Base-by-base conservation (phyloP, 108 stramenopile species). In the Cyclotella baltica region DNA sequence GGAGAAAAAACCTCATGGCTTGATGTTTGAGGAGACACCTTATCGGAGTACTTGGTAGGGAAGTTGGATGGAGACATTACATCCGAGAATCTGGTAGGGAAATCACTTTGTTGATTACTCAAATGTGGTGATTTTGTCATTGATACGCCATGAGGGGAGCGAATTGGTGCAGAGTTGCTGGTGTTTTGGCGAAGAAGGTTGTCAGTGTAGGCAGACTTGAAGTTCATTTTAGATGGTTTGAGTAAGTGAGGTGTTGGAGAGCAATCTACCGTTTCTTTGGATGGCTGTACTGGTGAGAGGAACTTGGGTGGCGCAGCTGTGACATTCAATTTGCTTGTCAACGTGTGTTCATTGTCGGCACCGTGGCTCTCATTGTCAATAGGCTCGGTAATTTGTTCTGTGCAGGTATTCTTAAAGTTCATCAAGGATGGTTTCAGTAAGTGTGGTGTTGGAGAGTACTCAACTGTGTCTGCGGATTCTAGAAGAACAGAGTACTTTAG, bases 61-160 rank as follows among this genome's bases (percentile, higher is more conserved):
- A 61, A 61, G 18, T 16, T 31, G 34, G 30, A 19, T 4, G 11
- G 51, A 10, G 51, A 52, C n/a, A n/a, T 10, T n/a, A 52, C 51
- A 15, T 61, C 31, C 13, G 59, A 61, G 59, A 61, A 33, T 33
- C 59, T 31, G 11, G 59, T 34, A 11, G 59, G 31, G n/a, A 61
- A 61, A 55, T 25, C 55, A 55, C 1, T 3, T 27, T 25, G n/a
- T 25, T 55, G 20, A n/a, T 55, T n/a, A n/a, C n/a, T n/a, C 6
- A 48, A n/a, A n/a, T 48, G 47, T n/a, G n/a, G 6, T 1, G 47
- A n/a, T n/a, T n/a, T 13, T 43, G 40, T 43, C 40, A 43, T 43
- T 43, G 40, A 43, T 43, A 13, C 10, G 6, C 13, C 13, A 43
- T 6, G 10, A 43, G 6, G 10, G 40, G 6, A 6, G 6, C 13